These are phyloP conservation scores for Tricholoma hemisulphureum DNA, from an alignment of 768 basidiomycete genomes.

Conservation along the genomic window DNA sequence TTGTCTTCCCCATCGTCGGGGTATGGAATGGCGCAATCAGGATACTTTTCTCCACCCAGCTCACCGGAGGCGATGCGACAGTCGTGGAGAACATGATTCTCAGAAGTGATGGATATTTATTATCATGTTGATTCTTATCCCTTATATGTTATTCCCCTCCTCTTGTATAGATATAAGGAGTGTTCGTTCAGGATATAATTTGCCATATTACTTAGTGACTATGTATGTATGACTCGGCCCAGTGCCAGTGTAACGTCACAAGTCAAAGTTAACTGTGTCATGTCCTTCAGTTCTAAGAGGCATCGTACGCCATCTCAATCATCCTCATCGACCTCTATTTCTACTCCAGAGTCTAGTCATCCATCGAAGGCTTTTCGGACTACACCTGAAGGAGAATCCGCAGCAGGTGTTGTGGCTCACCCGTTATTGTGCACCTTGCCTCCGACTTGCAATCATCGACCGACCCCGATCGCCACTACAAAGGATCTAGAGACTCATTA, in stretches of 20 bases:
- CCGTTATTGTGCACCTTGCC: slow-evolving; percentile 71
- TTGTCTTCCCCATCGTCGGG: slow-evolving; percentile 9
- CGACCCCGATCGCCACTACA: slow-evolving; percentile 63
- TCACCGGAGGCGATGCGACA: slow-evolving; percentile 14
- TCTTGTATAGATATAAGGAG: slow-evolving; percentile 6
- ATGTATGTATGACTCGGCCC: background rate
- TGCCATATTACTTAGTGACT: background rate
- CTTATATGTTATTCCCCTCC: slow-evolving; percentile 11
- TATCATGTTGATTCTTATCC: background rate
- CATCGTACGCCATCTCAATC: slow-evolving; percentile 38
- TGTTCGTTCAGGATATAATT: slow-evolving; percentile 12
- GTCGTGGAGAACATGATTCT: slow-evolving; percentile 6
- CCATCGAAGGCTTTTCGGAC: slow-evolving; percentile 31
- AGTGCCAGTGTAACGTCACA: slow-evolving; percentile 3
- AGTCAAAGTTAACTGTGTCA: background rate
- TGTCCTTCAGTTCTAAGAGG: slow-evolving; percentile 32
- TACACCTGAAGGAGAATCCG: slow-evolving; percentile 11
- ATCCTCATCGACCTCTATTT: slow-evolving; percentile 33
- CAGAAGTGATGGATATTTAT: slow-evolving; percentile 2
- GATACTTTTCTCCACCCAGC: slow-evolving; percentile 13
- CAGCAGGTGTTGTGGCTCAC: slow-evolving; percentile 21
- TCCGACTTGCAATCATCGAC: slow-evolving; percentile 72
- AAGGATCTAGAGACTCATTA: slow-evolving; percentile 82
- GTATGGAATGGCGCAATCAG: slow-evolving; percentile 3
- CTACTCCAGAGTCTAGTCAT: slow-evolving; percentile 28